A percentile compares a stretch with the other conserved stretches of the same genome.
Evolutionary conservation across 2,329 filamentous ascomycete genomes (phyloP).

Genomic region (Nigrospora osmanthi): DNA sequence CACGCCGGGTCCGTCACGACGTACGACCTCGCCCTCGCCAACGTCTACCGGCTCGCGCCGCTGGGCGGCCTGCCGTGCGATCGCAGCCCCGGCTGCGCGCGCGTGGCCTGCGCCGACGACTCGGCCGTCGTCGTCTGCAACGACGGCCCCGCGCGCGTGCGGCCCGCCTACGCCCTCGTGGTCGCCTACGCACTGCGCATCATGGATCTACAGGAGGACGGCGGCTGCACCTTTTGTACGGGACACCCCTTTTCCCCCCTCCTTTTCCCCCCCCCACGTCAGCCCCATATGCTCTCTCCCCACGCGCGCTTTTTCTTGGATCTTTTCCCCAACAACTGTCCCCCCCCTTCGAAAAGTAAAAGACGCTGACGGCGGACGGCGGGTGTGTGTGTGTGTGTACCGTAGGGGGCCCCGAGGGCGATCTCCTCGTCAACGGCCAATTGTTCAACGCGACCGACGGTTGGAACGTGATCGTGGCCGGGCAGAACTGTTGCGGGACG

Average conservation of each 20-base stretch:
- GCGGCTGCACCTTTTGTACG: neutral
- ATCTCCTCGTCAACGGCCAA: too few species aligned
- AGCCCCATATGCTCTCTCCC: neutral
- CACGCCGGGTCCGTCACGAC: neutral
- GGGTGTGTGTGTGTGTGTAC: too few species aligned
- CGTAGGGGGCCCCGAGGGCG: too few species aligned
- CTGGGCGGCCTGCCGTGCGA: neutral
- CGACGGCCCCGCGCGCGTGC: neutral
- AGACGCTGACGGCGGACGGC: too few species aligned
- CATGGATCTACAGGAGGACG: neutral
- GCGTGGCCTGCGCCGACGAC: neutral
- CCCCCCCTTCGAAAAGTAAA: too few species aligned
- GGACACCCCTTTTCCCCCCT: too few species aligned
- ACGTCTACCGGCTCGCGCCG: neutral
- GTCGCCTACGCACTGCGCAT: neutral
- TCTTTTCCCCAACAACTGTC: too few species aligned
- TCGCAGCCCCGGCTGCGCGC: neutral
- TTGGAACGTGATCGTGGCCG: neutral
- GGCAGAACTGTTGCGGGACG: neutral
- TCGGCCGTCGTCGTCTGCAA: neutral
- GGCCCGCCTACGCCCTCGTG: neutral
- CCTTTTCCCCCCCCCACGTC: neutral
- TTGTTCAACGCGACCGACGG: too few species aligned
- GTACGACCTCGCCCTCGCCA: neutral
- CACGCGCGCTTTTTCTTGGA: neutral